Evolutionary conservation across 2,329 filamentous ascomycete genomes (phyloP).

Genomic region (Pseudogymnoascus sp.): DNA sequence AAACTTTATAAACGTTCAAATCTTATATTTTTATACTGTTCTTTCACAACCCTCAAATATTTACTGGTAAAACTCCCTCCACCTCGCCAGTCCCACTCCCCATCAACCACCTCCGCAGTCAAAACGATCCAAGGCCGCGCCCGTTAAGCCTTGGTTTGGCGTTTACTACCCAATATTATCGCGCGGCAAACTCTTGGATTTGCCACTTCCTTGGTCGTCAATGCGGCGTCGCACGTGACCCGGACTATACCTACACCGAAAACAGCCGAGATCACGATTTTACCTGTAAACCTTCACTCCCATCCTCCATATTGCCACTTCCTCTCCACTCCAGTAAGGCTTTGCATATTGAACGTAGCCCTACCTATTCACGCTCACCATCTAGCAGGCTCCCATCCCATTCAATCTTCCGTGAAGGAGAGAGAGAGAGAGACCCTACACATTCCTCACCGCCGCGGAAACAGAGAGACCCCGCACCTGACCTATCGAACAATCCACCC

Average conservation of each 20-base stretch:
- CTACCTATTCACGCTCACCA: neutral
- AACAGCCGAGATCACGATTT: conserved; percentile 1
- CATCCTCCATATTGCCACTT: neutral
- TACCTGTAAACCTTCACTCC: neutral
- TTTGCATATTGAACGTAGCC: neutral
- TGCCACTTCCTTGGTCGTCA: neutral
- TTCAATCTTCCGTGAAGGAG: neutral
- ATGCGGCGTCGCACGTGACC: neutral
- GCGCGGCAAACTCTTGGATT: too few species aligned
- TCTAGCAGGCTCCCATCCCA: neutral
- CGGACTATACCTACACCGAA: neutral
- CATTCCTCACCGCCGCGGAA: neutral
- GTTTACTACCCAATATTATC: too few species aligned
- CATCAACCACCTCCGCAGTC: neutral
- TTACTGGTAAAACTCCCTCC: neutral
- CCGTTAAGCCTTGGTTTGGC: too few species aligned
- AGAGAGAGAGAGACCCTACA: neutral
- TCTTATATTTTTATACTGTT: too few species aligned
- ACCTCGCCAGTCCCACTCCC: neutral
- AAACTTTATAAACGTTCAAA: too few species aligned
- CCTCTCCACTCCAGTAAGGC: conserved; percentile 2
- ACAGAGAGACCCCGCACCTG: neutral
- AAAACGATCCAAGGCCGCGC: too few species aligned
- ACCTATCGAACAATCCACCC: neutral
- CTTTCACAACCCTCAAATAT: too few species aligned